These are phyloP conservation scores for Metschnikowia proteae DNA, from an alignment of 805 yeast genomes.

Conservation along the genomic window DNA sequence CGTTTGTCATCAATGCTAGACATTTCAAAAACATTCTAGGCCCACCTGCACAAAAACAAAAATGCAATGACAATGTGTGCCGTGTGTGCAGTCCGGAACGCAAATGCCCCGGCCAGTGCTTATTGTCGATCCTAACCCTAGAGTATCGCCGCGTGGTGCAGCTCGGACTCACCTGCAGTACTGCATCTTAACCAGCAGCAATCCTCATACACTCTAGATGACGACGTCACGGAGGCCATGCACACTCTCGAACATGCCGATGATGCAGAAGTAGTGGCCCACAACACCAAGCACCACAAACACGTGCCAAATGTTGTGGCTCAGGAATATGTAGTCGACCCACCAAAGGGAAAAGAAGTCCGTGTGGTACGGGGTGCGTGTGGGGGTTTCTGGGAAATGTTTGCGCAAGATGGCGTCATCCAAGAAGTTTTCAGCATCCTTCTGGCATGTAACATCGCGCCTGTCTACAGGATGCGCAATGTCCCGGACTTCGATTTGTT, in stretches of 20 bases:
- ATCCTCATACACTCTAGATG: background rate
- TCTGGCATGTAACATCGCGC: background rate
- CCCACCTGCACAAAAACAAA: background rate
- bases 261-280: constrained; percentile 79
- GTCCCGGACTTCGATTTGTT: background rate
- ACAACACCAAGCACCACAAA: constrained; percentile 86
- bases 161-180: background rate
- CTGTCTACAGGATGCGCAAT: background rate
- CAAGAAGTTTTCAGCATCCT: constrained; percentile 17
- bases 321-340: constrained; percentile 69
- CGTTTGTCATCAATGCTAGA: background rate
- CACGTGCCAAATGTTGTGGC: constrained; percentile 93
- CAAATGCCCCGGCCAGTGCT: background rate
- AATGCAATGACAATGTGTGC: background rate
- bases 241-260: constrained; percentile 59
- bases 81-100: background rate
- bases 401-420: constrained; percentile 30
- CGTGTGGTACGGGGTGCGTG: constrained; percentile 30
- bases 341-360: constrained; percentile 68
- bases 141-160: background rate
- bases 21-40: constrained; percentile 1
- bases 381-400: constrained; percentile 36
- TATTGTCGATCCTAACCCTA: background rate
- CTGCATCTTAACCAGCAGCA: background rate
- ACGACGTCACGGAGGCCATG: constrained; percentile 3